A percentile compares a stretch with the other conserved stretches of the same genome.
phyloP scores from a whole-genome alignment of 2,329 filamentous ascomycete genomes.

The Scedosporium minutisporum region DNA sequence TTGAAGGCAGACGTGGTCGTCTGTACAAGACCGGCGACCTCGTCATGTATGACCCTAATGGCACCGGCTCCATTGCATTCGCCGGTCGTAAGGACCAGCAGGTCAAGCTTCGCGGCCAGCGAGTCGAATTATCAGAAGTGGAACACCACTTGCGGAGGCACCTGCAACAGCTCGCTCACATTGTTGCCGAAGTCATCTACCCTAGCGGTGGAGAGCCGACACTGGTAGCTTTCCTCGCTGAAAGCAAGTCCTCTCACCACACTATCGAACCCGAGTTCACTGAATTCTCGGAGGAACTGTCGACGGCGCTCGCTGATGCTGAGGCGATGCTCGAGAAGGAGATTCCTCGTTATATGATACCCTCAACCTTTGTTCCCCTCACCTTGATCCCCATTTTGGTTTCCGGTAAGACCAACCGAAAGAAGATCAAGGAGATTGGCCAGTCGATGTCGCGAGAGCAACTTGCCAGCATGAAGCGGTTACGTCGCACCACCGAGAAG shows the following conservation, averaged over 20 bases:
- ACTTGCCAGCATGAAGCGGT: slow-evolving; percentile 8
- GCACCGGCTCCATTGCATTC: slow-evolving; percentile 44
- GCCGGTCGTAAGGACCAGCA: slow-evolving; percentile 58
- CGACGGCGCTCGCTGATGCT: slow-evolving; percentile 19
- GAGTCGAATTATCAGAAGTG: slow-evolving; percentile 50
- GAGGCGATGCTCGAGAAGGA: slow-evolving; percentile 22
- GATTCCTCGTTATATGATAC: slow-evolving; percentile 37
- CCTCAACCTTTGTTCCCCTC: slow-evolving; percentile 35
- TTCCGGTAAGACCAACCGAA: slow-evolving; percentile 40
- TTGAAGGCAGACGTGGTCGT: slow-evolving; percentile 28
- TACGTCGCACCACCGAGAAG: slow-evolving; percentile 14
- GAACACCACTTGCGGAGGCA: slow-evolving; percentile 38
- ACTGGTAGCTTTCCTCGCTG: slow-evolving; percentile 34
- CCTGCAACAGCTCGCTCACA: slow-evolving; percentile 30
- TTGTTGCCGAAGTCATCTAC: slow-evolving; percentile 39
- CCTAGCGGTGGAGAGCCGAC: slow-evolving; percentile 33
- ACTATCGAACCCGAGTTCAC: slow-evolving; percentile 13
- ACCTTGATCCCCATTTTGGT: slow-evolving; percentile 35
- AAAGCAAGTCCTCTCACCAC: slow-evolving; percentile 19
- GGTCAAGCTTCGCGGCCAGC: slow-evolving; percentile 56
- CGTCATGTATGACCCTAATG: slow-evolving; percentile 42
- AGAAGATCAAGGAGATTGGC: slow-evolving; percentile 35
- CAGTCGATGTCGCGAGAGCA: slow-evolving; percentile 25
- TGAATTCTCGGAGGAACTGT: slow-evolving; percentile 22
- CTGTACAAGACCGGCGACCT: slow-evolving; percentile 54